Base-by-base conservation (phyloP, 2,329 filamentous ascomycete species). In the Botrytis elliptica region DNA sequence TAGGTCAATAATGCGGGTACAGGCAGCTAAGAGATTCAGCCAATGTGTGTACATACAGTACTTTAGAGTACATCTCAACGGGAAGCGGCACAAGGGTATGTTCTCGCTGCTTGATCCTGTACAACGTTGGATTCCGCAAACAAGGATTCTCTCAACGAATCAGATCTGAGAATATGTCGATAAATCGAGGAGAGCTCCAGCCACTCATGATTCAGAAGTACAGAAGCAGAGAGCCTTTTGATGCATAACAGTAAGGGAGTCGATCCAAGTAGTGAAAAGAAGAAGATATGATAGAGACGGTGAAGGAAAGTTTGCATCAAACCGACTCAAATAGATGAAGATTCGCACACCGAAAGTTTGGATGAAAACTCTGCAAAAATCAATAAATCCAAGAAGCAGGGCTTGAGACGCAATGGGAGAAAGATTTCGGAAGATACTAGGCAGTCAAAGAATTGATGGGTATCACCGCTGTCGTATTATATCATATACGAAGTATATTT, bases 31-130 rank as follows among this genome's bases (percentile, higher is more conserved):
- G 65, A 68, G 46, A 29, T n/a, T 33, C 9, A 68, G 36, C 46
- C 65, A 68, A 68, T 68, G 46, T 57, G 33, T 33, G n/a, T 71
- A 64, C 57, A 63, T 52, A 3, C 9, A 52, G 69, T 40, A 71
- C 29, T 40, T 33, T 38, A 63, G 42, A 59, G 29, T 63, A 71
- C 57, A 65, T 64, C 42, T 71, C 44, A 64, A 71, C 69, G 59
- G 57, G 69, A 64, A 65, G 69, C 14, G 25, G n/a, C 36, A 64
- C 57, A 52, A 65, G 57, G 40, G 67, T 62, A 68, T n/a, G 20
- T 60, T 36, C 67, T 70, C 67, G 67, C 67, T 70, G 67, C 67
- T 44, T 70, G 67, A 70, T 70, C 38, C 67, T 70, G 67, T 38
- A 62, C 40, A 60, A 46, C 52, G 67, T 70, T 57, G 55, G 55